Conservation (phyloP, 78 protist species). For the Dictyostelium purpureum region DNA sequence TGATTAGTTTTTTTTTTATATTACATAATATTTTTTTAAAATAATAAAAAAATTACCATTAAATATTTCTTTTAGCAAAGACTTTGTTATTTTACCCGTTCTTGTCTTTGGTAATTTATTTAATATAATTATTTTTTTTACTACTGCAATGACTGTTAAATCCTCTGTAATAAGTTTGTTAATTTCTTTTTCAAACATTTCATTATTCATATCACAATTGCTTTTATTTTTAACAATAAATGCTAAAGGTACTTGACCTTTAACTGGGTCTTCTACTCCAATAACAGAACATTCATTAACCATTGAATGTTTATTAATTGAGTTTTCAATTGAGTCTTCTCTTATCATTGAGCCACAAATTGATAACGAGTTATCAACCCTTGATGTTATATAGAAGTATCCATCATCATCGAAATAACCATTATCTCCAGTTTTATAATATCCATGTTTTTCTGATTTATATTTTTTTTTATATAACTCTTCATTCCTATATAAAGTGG, state of each 20-base stretch:
- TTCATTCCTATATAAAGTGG: neutral
- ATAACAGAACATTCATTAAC: slow-evolving; percentile 86
- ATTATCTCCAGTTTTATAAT: neutral
- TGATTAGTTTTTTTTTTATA: too few relatives aligned
- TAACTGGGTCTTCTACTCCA: slow-evolving; percentile 72
- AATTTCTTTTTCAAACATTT: too few relatives aligned
- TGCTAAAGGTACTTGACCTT: slow-evolving; percentile 88
- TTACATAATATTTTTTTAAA: too few relatives aligned
- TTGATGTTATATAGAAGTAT: neutral
- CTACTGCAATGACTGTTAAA: too few relatives aligned
- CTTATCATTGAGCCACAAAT: slow-evolving; percentile 88
- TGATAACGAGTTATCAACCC: slow-evolving; percentile 86
- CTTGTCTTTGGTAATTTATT: too few relatives aligned
- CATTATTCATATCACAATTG: too few relatives aligned
- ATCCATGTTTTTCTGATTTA: neutral
- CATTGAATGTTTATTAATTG: slow-evolving; percentile 16
- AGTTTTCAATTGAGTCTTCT: slow-evolving; percentile 84
- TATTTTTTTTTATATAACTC: neutral
- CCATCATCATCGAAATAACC: slow-evolving; percentile 8
- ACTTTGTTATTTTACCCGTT: too few relatives aligned
- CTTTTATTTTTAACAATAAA: too few relatives aligned
- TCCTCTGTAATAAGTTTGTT: too few relatives aligned
- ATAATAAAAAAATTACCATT: too few relatives aligned
- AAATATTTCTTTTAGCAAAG: too few relatives aligned
- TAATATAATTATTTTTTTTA: too few relatives aligned